Percentiles rank a stretch among this genome's conserved stretches.
Conservation (phyloP, 2,329 filamentous ascomycete genomes). For the Blastomyces parvus region DNA sequence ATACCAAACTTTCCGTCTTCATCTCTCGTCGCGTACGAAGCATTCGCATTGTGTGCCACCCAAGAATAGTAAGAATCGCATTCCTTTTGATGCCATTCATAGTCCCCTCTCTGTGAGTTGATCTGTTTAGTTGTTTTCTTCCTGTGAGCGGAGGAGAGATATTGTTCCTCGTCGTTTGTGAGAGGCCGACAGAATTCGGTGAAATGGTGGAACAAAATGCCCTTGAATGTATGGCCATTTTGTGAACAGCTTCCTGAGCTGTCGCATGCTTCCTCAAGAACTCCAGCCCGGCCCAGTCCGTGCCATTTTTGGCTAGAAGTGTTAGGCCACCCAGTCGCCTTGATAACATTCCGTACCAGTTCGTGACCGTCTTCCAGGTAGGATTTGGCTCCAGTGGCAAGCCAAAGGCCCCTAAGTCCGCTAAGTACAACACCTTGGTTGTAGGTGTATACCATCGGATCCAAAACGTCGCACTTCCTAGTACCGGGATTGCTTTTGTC, state of each 20-base stretch:
- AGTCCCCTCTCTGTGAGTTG: slow-evolving; percentile 36
- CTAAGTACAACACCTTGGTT: slow-evolving; percentile 88
- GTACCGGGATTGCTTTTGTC: slow-evolving; percentile 52
- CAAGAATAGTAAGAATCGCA: slow-evolving; percentile 62
- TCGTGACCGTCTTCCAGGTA: slow-evolving; percentile 72
- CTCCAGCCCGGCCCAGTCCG: slow-evolving; percentile 66
- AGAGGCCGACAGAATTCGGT: slow-evolving; percentile 65
- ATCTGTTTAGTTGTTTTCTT: slow-evolving; percentile 28
- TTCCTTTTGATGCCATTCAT: slow-evolving; percentile 46
- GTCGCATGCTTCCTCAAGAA: slow-evolving; percentile 81
- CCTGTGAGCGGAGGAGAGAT: slow-evolving; percentile 31
- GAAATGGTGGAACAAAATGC: slow-evolving; percentile 88
- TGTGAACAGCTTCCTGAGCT: slow-evolving; percentile 65
- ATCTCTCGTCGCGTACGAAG: slow-evolving; percentile 62
- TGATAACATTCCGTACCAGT: slow-evolving; percentile 64
- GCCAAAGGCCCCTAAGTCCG: slow-evolving; percentile 69
- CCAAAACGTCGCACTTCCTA: slow-evolving; percentile 65
- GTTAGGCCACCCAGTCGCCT: slow-evolving; percentile 63
- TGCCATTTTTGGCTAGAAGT: slow-evolving; percentile 48
- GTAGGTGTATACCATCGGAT: slow-evolving; percentile 90
- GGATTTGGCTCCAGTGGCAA: slow-evolving; percentile 58
- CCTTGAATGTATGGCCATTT: slow-evolving; percentile 83
- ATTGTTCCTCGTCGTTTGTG: slow-evolving; percentile 38
- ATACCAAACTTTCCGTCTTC: slow-evolving; percentile 62
- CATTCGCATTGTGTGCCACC: slow-evolving; percentile 68